Evolutionary conservation across 495 filamentous ascomycete genomes (phyloP), one percentile per base, ranked within the genome.

Genomic region (Penicillium odoratum): DNA sequence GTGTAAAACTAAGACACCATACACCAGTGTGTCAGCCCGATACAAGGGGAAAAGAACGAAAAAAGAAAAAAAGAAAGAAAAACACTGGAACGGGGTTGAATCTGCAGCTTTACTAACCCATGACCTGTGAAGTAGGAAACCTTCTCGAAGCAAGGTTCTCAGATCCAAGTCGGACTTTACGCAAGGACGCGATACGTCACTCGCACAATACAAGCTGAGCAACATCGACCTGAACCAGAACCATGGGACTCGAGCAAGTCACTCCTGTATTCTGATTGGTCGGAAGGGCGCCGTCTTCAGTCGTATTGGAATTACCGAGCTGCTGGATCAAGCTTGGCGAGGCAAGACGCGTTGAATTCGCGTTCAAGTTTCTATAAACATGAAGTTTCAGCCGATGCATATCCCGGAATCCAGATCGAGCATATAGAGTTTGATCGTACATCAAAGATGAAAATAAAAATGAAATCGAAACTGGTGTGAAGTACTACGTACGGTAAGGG

Each of bases 61-160:
- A 21, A 44, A 28, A 30, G 45, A 47, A 29, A 31, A 48, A 15
- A 31, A 29, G 31, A 48, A 48, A 48, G 26, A 16, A 48, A 48
- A 48, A 48, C n/a, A 3, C 25, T 30, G 15, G 26, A 48, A 48
- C 28, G 11, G 31, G 13, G 16, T 16, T n/a, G 15, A 30, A 15
- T 8, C 48, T 21, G 36, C 21, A 45, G 18, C 3, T 42, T 40
- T 3, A 21, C 21, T 21, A 21, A 46, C 16, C 33, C 56, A 58
- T 38, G 26, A 33, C 49, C 50, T 26, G 21, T 3, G 11, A 8
- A 10, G 11, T 15, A 47, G 38, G 4, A 36, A 42, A 48, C 44
- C 58, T 65, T 67, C 56, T 62, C 45, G 55, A 67, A 62, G 65
- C 60, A 66, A 63, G 66, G 64, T 58, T 64, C 58, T 62, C 48